Evolutionary conservation across 192 early-diverging fungal genomes (phyloP).

Genomic region (Chytriomyces sp.): DNA sequence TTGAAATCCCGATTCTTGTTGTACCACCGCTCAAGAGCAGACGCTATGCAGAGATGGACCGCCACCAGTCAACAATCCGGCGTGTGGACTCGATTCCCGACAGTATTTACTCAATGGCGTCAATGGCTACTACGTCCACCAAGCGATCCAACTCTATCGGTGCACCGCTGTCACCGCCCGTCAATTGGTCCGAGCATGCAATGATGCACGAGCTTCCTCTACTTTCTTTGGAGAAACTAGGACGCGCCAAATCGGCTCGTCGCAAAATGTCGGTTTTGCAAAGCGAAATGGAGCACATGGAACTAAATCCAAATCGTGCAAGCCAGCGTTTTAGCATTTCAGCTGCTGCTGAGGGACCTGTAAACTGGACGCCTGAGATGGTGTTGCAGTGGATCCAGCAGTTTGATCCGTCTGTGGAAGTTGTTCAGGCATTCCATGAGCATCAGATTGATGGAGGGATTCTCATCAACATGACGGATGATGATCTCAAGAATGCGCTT

Average conservation of each 20-base stretch:
- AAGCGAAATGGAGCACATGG: background rate
- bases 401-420: constrained; percentile 5
- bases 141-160: constrained; percentile 1
- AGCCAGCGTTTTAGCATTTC: background rate
- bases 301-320: background rate
- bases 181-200: background rate
- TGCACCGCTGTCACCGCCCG: background rate
- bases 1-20: constrained; percentile 6
- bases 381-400: constrained; percentile 15
- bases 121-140: background rate
- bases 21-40: background rate
- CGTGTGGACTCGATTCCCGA: background rate
- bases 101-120: background rate
- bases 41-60: background rate
- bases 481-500: constrained; percentile 19
- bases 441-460: constrained; percentile 16
- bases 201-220: no score
- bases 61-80: background rate
- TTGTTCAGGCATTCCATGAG: constrained; percentile 10
- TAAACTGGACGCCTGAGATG: constrained; percentile 9
- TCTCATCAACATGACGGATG: background rate
- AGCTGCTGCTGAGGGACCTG: background rate
- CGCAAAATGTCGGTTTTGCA: background rate
- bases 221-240: no score
- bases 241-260: background rate